Conservation (phyloP, 2,329 filamentous ascomycete genomes). For the Paracoccidioides lutzii region DNA sequence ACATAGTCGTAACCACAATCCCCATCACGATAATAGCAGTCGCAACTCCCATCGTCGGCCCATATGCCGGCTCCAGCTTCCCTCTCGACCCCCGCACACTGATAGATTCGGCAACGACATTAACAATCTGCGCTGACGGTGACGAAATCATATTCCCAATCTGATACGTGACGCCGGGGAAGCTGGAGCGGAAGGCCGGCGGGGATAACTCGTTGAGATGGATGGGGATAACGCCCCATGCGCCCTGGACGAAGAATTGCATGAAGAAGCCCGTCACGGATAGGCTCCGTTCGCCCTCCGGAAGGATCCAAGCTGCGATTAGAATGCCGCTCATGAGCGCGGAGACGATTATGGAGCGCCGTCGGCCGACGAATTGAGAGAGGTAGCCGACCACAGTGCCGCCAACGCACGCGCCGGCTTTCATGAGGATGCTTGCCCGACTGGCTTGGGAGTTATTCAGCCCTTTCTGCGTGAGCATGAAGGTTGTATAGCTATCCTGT, state of each 20-base stretch:
- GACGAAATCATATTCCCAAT: conserved; percentile 50
- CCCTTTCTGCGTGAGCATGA: conserved; percentile 61
- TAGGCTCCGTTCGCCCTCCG: conserved; percentile 33
- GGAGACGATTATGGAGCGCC: conserved; percentile 40
- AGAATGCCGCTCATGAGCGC: conserved; percentile 54
- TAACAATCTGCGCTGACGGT: conserved; percentile 62
- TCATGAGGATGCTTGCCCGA: conserved; percentile 70
- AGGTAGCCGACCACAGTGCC: conserved; percentile 61
- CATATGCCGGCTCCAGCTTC: conserved; percentile 53
- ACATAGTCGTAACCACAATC: conserved; percentile 52
- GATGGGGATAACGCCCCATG: conserved; percentile 61
- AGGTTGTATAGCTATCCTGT: conserved; percentile 71
- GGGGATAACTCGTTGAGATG: conserved; percentile 55
- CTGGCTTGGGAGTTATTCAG: conserved; percentile 51
- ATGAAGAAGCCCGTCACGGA: conserved; percentile 73
- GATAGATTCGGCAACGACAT: conserved; percentile 54
- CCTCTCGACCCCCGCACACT: conserved; percentile 44
- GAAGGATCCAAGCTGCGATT: conserved; percentile 64
- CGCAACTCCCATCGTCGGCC: conserved; percentile 60
- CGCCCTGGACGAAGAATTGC: conserved; percentile 67
- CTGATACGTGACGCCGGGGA: conserved; percentile 52
- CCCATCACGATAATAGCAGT: conserved; percentile 63
- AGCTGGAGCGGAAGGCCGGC: conserved; percentile 48
- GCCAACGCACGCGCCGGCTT: conserved; percentile 61
- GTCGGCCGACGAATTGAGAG: conserved; percentile 62